Evolutionary conservation across 1,139 yeast genomes (phyloP).

Genomic region (Blastobotrys ciferrii): DNA sequence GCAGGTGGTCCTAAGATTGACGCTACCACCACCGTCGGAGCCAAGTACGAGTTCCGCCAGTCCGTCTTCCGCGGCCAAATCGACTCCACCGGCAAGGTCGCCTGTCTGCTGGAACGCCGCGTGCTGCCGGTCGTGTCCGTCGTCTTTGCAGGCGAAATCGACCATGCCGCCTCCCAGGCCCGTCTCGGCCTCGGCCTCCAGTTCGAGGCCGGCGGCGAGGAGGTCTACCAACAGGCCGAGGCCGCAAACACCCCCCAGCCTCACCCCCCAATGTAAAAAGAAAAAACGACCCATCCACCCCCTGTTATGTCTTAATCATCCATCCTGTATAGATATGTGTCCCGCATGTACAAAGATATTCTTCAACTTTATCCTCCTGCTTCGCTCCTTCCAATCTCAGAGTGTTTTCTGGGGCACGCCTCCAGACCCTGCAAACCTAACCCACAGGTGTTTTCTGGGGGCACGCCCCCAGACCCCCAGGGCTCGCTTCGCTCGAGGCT

Average conservation of each 20-base stretch:
- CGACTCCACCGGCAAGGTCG: constrained; percentile 87
- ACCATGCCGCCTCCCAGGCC: constrained; percentile 80
- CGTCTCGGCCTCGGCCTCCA: constrained; percentile 92
- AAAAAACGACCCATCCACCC: too few species aligned
- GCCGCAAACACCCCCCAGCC: constrained; percentile 29
- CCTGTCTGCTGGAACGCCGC: constrained; percentile 89
- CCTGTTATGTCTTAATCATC: constrained; percentile 1
- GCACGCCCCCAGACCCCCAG: too few species aligned
- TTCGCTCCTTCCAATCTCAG: too few species aligned
- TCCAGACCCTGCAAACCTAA: too few species aligned
- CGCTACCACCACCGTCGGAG: constrained; percentile 92
- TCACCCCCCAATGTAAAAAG: constrained; percentile 34
- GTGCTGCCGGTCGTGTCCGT: constrained; percentile 88
- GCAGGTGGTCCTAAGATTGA: constrained; percentile 85
- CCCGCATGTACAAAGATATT: neutral
- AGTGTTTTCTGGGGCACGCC: too few species aligned
- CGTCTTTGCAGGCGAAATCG: constrained; percentile 90
- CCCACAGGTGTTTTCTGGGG: too few species aligned
- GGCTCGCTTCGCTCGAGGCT: too few species aligned
- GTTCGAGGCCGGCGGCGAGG: constrained; percentile 94
- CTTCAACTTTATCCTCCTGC: neutral
- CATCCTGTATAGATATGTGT: neutral
- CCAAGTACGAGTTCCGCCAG: constrained; percentile 97
- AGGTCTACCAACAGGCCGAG: constrained; percentile 48
- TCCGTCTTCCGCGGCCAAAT: constrained; percentile 93